Base-by-base conservation (phyloP, 371 early-diverging fungal species). In the Nosema granulosis region DNA sequence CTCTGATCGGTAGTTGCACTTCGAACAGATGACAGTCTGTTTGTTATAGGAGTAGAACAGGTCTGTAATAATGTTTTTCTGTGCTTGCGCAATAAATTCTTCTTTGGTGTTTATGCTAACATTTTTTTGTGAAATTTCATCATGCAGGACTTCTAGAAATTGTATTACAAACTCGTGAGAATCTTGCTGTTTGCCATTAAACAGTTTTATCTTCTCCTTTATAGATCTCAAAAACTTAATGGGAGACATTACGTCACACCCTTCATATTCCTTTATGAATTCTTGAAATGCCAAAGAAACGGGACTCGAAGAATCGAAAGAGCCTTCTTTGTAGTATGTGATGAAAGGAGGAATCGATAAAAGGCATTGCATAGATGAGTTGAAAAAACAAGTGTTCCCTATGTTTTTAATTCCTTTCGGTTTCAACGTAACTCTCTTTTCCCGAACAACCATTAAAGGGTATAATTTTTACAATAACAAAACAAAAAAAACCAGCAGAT, bases 381-480 rank as follows among this genome's bases (percentile, higher is more conserved):
- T 83, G 74, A 83, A 81, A 63, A 83, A 83, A 62, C 83, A 83
- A 6, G 68, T 79, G 58, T 83, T 80, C 34, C 77, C 76, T 52
- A 32, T 69, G 50, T 83, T 83, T 56, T 29, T 72, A 20, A 83
- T 62, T 12, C 80, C 79, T n/a, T 50, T 70, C 56, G 79, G 76
- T 34, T 28, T 6, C 11, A 77, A 59, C 38, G 50, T 34, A 26
- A 50, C 24, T 34, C 65, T 63, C 26, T 54, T 73, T 35, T 31
- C 35, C 54, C 65, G 52, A 31, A 73, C 66, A 34, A 73, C 74
- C 74, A 73, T 73, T 37, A 54, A 29, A 65, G 65, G 74, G 74
- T 49, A 49, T 29, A 37, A 26, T n/a, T 52, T n/a, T n/a, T n/a
- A n/a, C n/a, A n/a, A n/a, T n/a, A n/a, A n/a, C n/a, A n/a, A n/a